Evolutionary conservation across 129 eudicot genomes (phyloP), one percentile per base, ranked within the genome.

Genomic region (Pittosporum tobira): DNA sequence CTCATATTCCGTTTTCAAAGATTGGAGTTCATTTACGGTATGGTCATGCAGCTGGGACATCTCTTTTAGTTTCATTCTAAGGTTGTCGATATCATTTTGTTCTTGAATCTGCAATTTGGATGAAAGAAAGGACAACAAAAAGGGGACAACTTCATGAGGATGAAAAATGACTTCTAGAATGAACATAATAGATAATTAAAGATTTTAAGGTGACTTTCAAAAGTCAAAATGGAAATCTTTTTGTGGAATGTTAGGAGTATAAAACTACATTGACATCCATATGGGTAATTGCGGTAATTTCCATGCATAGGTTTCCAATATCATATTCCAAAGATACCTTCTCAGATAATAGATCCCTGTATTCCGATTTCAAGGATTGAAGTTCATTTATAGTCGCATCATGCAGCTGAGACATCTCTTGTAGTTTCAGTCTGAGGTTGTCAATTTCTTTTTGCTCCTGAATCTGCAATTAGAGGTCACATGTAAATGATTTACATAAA

Each of bases 361-460:
- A 63, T 63, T 91, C 79, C 54, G 49, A 56, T 73, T 71, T 73
- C 63, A 80, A 54, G 28, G 64, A 62, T 15, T 82, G 65, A 56
- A 83, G 80, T 69, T 86, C 87, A 66, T 66, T 61, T 21, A 70
- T 49, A 58, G 81, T 64, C 46, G 45, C 51, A 59, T 83, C 77
- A 74, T 78, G 80, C 40, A 81, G 72, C 73, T 62, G 77, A 62
- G 75, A 60, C 72, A 65, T 72, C 48, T 80, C 80, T 64, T 83
- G 71, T 64, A 86, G 42, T 68, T 62, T 81, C 68, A 45, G 52
- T 61, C 40, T 79, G 46, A 90, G 83, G 68, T 58, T 80, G 31
- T 47, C 80, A 26, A 76, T 63, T 76, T 83, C 87, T 25, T 71
- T 60, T 65, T 78, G 75, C 31, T 67, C 80, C 47, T 69, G 64